Conservation (phyloP, 2,329 filamentous ascomycete genomes). For the Pseudogymnoascus sp. region DNA sequence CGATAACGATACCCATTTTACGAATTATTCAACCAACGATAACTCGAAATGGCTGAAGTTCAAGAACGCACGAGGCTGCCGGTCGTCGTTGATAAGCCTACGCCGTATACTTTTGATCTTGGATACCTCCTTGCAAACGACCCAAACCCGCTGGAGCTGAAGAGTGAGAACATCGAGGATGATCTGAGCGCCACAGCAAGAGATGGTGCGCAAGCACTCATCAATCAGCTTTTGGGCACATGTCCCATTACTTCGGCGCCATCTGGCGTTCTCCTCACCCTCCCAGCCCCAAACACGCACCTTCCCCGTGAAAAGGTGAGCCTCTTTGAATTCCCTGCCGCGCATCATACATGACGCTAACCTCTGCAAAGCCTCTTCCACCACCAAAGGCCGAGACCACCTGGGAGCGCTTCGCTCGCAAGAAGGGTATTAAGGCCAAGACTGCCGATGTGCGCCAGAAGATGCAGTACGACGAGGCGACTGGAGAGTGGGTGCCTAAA, state of each 20-base stretch:
- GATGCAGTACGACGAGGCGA: slow-evolving; percentile 75
- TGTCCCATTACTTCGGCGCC: slow-evolving; percentile 66
- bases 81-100: slow-evolving; percentile 68
- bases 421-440: slow-evolving; percentile 94
- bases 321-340: neutral
- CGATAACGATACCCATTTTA: slow-evolving; percentile 1
- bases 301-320: slow-evolving; percentile 75
- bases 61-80: slow-evolving; percentile 35
- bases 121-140: slow-evolving; percentile 80
- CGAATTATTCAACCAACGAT: slow-evolving; percentile 1
- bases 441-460: slow-evolving; percentile 69
- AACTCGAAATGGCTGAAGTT: slow-evolving; percentile 6
- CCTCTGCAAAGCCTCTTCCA: slow-evolving; percentile 53
- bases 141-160: slow-evolving; percentile 66
- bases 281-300: slow-evolving; percentile 61
- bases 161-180: slow-evolving; percentile 49
- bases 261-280: slow-evolving; percentile 66
- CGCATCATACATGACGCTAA: neutral
- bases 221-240: slow-evolving; percentile 89
- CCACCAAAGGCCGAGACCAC: slow-evolving; percentile 75
- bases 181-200: slow-evolving; percentile 67
- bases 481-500: slow-evolving; percentile 81
- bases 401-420: slow-evolving; percentile 92
- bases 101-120: slow-evolving; percentile 87
- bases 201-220: slow-evolving; percentile 81